Percentiles rank a stretch among this genome's conserved stretches.
Evolutionary conservation across 805 yeast species (phyloP).

Genomic region (Ogataea philodendri): DNA sequence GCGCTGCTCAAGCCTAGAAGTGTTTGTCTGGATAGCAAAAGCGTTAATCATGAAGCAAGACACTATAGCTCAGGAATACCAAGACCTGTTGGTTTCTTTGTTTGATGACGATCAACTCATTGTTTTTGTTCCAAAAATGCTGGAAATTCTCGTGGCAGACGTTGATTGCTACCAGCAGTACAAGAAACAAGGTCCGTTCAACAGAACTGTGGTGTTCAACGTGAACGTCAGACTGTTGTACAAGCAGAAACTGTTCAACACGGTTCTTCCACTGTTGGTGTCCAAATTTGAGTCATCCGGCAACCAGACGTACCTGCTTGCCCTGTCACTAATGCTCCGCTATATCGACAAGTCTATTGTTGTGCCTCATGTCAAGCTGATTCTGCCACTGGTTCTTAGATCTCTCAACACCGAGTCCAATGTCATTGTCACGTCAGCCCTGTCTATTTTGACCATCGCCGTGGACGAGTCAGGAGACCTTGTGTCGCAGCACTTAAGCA

Average conservation of each 20-base stretch:
- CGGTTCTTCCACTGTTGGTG: slow-evolving; percentile 55
- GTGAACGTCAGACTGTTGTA: slow-evolving; percentile 65
- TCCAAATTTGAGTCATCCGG: slow-evolving; percentile 37
- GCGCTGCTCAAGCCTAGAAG: slow-evolving; percentile 44
- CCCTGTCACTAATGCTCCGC: slow-evolving; percentile 65
- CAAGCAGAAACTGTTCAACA: slow-evolving; percentile 76
- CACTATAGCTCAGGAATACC: slow-evolving; percentile 33
- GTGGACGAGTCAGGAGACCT: slow-evolving; percentile 54
- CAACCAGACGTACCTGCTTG: slow-evolving; percentile 52
- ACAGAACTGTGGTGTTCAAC: slow-evolving; percentile 39
- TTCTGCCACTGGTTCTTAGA: slow-evolving; percentile 71
- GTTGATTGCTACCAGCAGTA: slow-evolving; percentile 55
- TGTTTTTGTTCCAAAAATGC: slow-evolving; percentile 46
- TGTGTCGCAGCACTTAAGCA: slow-evolving; percentile 51
- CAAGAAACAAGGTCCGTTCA: slow-evolving; percentile 28
- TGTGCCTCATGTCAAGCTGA: slow-evolving; percentile 56
- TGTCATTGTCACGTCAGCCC: slow-evolving; percentile 26
- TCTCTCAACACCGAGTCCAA: slow-evolving; percentile 40
- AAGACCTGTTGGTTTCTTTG: slow-evolving; percentile 35
- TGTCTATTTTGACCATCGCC: slow-evolving; percentile 32
- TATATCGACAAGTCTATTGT: slow-evolving; percentile 63
- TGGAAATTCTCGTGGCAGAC: slow-evolving; percentile 68
- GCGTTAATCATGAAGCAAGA: slow-evolving; percentile 64
- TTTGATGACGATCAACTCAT: slow-evolving; percentile 38
- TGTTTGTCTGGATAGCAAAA: slow-evolving; percentile 67